phyloP scores from a whole-genome alignment of 805 yeast genomes.

The Ogataea nakhonphanomensis region DNA sequence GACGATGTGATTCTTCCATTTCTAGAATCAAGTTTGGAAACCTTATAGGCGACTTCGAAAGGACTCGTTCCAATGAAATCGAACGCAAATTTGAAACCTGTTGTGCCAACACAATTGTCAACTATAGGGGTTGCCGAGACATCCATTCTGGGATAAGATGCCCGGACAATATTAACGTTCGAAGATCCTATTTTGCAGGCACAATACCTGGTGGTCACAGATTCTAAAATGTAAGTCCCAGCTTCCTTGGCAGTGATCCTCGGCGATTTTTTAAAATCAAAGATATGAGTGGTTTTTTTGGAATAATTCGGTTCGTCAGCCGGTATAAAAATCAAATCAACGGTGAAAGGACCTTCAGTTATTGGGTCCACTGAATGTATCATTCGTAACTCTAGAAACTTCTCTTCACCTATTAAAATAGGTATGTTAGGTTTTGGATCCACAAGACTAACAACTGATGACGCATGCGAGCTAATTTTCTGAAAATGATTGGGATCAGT shows the following conservation, averaged over 20 bases:
- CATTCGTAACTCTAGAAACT: conserved; percentile 30
- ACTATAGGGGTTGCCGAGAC: conserved; percentile 57
- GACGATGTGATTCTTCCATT: conserved; percentile 22
- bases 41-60: conserved; percentile 60
- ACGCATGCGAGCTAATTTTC: conserved; percentile 49
- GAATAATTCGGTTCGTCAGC: conserved; percentile 17
- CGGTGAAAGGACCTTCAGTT: conserved; percentile 48
- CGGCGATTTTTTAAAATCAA: conserved; percentile 27
- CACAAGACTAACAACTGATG: conserved; percentile 48
- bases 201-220: conserved; percentile 61
- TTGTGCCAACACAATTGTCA: conserved; percentile 90
- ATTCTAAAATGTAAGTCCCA: conserved; percentile 60
- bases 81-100: conserved; percentile 69
- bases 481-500: conserved; percentile 38
- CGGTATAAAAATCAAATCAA: conserved; percentile 33
- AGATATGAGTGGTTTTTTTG: conserved; percentile 21
- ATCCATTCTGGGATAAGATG: conserved; percentile 38
- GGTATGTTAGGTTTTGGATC: conserved; percentile 34
- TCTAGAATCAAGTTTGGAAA: conserved; percentile 50
- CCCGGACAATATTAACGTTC: conserved; percentile 43
- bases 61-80: conserved; percentile 82
- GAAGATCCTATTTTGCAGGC: conserved; percentile 63
- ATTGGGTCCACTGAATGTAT: conserved; percentile 23
- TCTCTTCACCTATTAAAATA: conserved; percentile 30
- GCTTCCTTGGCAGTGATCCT: conserved; percentile 46